Base-by-base conservation (phyloP, 2,329 filamentous ascomycete genomes). In the Penicillium sp. region DNA sequence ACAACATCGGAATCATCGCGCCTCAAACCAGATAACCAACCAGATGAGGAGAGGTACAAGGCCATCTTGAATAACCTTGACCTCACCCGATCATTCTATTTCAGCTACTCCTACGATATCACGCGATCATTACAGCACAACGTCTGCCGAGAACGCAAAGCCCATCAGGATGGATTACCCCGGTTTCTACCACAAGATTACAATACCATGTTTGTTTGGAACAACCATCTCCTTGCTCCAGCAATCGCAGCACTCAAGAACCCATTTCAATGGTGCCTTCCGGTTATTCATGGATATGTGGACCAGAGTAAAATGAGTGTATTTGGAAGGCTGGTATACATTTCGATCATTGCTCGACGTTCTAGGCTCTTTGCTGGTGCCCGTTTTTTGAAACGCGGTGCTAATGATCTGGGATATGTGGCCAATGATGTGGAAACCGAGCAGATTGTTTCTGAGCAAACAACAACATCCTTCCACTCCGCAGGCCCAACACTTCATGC, bases 361-460 rank as follows among this genome's bases (percentile, higher is more conserved):
- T 99, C 95, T 16, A 86, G 95, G 9, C 92, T 91, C 74, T 99
- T 98, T 74, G 95, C 95, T 3, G 95, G 95, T 27, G 95, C 95
- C 37, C 85, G 95, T 3, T 99, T 97, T 65, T 77, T 99, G 53
- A 99, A 99, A 75, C 88, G 95, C 57, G 95, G 95, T 31, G 90
- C 92, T 48, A 99, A 99, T 69, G 95, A 99, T 72, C 74, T 93
- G 55, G 93, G 95, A 14, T 96, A 96, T 72, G 95, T 99, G 54
- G 96, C 95, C 52, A 99, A 99, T 70, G 96, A 99, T 75, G 95
- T 99, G 25, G 96, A 99, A 76, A 98, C 95, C 1, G 95, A 99
- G 75, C 95, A 99, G 73, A 97, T 99, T 59, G 93, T 99, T 5
- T 95, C 93, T 0, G 95, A 99, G 71, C 91, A 92, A 67, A 80